phyloP scores from a whole-genome alignment of 305 asterid genomes.

The Solanum hybrid region DNA sequence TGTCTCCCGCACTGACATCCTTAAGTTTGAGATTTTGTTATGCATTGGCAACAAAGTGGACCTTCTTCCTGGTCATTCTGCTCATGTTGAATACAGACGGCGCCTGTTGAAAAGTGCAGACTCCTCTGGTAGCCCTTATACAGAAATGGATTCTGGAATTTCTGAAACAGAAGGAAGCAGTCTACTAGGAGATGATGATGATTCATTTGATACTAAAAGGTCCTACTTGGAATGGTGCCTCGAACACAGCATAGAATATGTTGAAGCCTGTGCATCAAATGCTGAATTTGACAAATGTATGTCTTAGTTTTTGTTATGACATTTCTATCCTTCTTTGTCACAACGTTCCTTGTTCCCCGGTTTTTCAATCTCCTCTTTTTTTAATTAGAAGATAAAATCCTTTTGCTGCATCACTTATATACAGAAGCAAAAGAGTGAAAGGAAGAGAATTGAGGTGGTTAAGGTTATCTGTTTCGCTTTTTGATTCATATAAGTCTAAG shows the following conservation, averaged over 20 bases:
- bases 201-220: conserved; percentile 41
- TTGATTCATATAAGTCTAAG: neutral
- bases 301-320: conserved; percentile 9
- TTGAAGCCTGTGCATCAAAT: conserved; percentile 90
- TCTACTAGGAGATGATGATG: conserved; percentile 64
- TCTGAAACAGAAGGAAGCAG: conserved; percentile 87
- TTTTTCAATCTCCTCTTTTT: neutral
- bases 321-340: neutral
- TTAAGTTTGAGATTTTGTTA: conserved; percentile 59
- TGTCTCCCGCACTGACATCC: conserved; percentile 61
- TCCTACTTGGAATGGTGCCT: conserved; percentile 79
- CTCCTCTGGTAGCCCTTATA: conserved; percentile 23
- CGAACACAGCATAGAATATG: conserved; percentile 67
- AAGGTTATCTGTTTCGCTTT: neutral
- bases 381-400: neutral
- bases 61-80: conserved; percentile 80
- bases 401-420: neutral
- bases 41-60: conserved; percentile 95
- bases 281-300: conserved; percentile 80
- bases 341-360: neutral
- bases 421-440: neutral
- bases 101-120: conserved; percentile 39
- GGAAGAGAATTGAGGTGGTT: neutral
- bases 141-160: conserved; percentile 55
- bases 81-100: conserved; percentile 73